A percentile compares a stretch with the other conserved stretches of the same genome.
phyloP scores from a whole-genome alignment of 257 asterid genomes.

The Solanum arcanum region DNA sequence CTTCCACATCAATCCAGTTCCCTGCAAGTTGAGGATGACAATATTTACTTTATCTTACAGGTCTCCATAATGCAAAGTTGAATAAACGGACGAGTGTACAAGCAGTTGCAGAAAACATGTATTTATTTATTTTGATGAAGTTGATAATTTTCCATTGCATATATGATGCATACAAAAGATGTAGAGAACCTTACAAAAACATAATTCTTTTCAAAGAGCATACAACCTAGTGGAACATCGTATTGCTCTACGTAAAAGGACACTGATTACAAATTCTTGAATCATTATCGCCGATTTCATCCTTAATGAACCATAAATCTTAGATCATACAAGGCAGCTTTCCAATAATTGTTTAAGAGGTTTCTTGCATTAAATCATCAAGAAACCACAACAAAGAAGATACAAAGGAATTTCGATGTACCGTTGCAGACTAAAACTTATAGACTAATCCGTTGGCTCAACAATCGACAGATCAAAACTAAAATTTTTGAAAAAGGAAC shows the following conservation, averaged over 20 bases:
- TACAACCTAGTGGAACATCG: not conserved
- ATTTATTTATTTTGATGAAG: not conserved
- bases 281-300: not conserved
- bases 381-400: not conserved
- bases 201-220: not conserved
- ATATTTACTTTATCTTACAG: not conserved
- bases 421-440: not conserved
- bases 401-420: not conserved
- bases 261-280: not conserved
- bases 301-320: not conserved
- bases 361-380: not conserved
- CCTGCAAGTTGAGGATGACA: slow-evolving; percentile 40
- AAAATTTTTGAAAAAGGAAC: not conserved
- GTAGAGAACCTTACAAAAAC: not conserved
- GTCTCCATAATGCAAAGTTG: not conserved
- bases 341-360: not conserved
- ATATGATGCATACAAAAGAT: not conserved
- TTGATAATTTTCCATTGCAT: not conserved
- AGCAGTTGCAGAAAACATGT: not conserved
- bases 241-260: not conserved
- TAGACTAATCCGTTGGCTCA: not conserved
- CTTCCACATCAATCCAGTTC: slow-evolving; percentile 97
- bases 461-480: not conserved
- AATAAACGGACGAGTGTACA: not conserved
- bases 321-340: not conserved